Percentiles rank a stretch among this genome's conserved stretches.
Evolutionary conservation across 2,329 filamentous ascomycete species (phyloP).

Genomic region (Trichoderma endophyticum): DNA sequence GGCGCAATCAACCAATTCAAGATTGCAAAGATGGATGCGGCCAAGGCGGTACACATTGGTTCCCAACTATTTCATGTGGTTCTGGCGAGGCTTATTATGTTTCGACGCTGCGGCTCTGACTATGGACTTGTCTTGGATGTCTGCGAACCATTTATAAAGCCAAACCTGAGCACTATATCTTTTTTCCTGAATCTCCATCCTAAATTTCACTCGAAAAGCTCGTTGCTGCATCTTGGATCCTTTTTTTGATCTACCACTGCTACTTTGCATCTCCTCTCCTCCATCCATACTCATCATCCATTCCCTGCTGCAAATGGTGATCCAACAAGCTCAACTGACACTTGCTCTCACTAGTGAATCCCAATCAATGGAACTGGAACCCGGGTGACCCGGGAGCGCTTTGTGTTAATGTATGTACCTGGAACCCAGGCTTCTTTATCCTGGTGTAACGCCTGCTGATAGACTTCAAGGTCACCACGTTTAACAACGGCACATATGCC

Average conservation of each 20-base stretch:
- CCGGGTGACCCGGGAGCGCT: slow-evolving; percentile 38
- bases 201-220: neutral
- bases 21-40: neutral
- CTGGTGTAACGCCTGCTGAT: neutral
- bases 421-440: neutral
- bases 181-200: no score
- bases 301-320: neutral
- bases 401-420: slow-evolving; percentile 51
- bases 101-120: neutral
- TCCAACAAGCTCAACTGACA: neutral
- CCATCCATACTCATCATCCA: no score
- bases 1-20: neutral
- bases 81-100: neutral
- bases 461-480: slow-evolving; percentile 41
- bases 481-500: slow-evolving; percentile 49
- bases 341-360: slow-evolving; percentile 43
- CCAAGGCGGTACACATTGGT: neutral
- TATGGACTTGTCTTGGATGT: neutral
- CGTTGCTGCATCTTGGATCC: neutral
- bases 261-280: neutral
- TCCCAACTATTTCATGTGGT: neutral
- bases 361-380: slow-evolving; percentile 53
- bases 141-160: neutral
- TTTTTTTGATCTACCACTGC: neutral
- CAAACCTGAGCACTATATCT: neutral